Conservation (phyloP, 2,329 filamentous ascomycete genomes). For the Botrytis hyacinthi region DNA sequence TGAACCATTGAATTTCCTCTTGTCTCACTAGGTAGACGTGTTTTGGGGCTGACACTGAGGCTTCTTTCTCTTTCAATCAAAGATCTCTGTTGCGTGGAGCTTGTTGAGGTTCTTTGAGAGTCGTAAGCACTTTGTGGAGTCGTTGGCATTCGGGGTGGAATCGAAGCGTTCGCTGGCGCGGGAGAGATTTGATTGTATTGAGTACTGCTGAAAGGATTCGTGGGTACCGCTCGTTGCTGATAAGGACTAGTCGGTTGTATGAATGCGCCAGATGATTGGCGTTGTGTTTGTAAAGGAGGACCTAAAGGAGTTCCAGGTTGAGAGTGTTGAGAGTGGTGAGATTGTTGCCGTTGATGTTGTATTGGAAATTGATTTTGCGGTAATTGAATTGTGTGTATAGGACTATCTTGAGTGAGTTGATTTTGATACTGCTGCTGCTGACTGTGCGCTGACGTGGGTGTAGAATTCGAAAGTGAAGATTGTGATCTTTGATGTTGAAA, state of each 20-base stretch:
- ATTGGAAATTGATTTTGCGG: slow-evolving; percentile 32
- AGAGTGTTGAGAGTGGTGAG: slow-evolving; percentile 34
- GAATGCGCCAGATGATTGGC: slow-evolving; percentile 47
- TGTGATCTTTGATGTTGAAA: slow-evolving; percentile 50
- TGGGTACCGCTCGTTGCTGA: slow-evolving; percentile 48
- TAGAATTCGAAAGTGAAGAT: slow-evolving; percentile 58
- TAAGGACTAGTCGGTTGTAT: slow-evolving; percentile 59
- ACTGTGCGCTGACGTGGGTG: slow-evolving; percentile 61
- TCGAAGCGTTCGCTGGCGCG: slow-evolving; percentile 41
- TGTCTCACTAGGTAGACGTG: slow-evolving; percentile 48
- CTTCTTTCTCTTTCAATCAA: slow-evolving; percentile 66
- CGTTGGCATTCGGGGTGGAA: slow-evolving; percentile 44
- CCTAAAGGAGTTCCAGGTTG: slow-evolving; percentile 48
- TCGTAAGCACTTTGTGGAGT: slow-evolving; percentile 47
- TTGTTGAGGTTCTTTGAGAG: slow-evolving; percentile 47
- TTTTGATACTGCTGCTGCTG: slow-evolving; percentile 45
- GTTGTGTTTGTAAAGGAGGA: slow-evolving; percentile 46
- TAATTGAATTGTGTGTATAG: slow-evolving; percentile 39
- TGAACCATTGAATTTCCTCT: slow-evolving; percentile 24
- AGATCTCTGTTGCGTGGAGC: slow-evolving; percentile 44
- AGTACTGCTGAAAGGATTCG: slow-evolving; percentile 26
- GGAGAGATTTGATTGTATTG: slow-evolving; percentile 38
- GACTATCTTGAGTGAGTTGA: slow-evolving; percentile 54
- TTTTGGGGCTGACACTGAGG: slow-evolving; percentile 77
- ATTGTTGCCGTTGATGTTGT: slow-evolving; percentile 36